Percentiles rank a stretch among this genome's conserved stretches.
Conservation (phyloP, 495 filamentous ascomycete genomes). For the Aspergillus ostianus region DNA sequence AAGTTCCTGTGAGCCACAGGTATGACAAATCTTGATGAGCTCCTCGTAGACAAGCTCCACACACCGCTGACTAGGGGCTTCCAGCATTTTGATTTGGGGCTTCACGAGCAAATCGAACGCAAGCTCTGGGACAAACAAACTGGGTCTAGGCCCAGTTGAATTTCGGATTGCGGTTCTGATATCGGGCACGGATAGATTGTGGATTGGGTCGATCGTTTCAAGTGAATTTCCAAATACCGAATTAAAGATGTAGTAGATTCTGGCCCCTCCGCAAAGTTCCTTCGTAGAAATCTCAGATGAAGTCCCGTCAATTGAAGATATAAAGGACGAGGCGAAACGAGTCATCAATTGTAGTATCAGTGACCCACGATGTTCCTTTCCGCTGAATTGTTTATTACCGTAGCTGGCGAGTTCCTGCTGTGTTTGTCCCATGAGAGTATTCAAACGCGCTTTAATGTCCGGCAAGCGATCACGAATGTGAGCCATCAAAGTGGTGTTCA, state of each 20-base stretch:
- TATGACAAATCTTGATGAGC: conserved; percentile 98
- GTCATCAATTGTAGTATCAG: conserved; percentile 98
- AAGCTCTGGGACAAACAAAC: conserved; percentile 94
- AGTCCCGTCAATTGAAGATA: conserved; percentile 97
- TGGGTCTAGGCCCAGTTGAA: conserved; percentile 93
- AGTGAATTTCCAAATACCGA: conserved; percentile 97
- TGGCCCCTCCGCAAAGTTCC: conserved; percentile 92
- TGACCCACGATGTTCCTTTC: conserved; percentile 93
- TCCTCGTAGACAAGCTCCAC: conserved; percentile 99
- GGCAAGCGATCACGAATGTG: conserved; percentile 95
- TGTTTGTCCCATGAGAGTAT: conserved; percentile 98
- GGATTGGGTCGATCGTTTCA: conserved; percentile 92
- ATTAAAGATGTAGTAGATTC: conserved; percentile 99
- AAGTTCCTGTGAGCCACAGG: conserved; percentile 92
- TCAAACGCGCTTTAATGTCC: conserved; percentile 96
- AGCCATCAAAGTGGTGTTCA: conserved; percentile 91
- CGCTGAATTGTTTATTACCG: conserved; percentile 95
- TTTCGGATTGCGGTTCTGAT: conserved; percentile 98
- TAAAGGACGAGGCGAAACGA: conserved; percentile 95
- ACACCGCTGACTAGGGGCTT: conserved; percentile 92
- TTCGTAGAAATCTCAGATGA: conserved; percentile 98
- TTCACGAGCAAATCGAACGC: conserved; percentile 98
- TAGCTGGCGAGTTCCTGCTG: conserved; percentile 98
- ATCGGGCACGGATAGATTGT: conserved; percentile 91
- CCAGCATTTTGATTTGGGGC: conserved; percentile 95